phyloP scores from a whole-genome alignment of 768 basidiomycete species.

The Leccinum subgranulosum region DNA sequence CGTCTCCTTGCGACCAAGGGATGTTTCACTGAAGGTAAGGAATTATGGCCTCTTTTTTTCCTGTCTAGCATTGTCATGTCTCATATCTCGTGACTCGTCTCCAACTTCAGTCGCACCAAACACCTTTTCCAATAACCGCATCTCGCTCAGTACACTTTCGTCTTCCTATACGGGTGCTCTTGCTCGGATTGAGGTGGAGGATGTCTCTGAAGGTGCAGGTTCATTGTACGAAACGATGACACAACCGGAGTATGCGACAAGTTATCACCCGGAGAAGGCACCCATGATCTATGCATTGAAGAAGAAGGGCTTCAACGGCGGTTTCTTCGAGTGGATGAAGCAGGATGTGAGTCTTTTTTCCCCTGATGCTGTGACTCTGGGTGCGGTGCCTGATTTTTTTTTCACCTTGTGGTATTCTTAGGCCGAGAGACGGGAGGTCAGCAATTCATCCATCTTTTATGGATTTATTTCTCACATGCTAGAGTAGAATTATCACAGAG shows the following conservation, averaged over 20 bases:
- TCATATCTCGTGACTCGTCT: neutral
- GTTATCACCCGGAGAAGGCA: conserved; percentile 6
- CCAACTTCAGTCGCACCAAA: conserved; percentile 21
- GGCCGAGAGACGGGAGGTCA: conserved; percentile 17
- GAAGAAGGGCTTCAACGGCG: conserved; percentile 13
- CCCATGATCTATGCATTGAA: conserved; percentile 20
- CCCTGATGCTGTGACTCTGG: neutral
- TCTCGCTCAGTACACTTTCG: conserved; percentile 27
- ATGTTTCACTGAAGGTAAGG: conserved; percentile 30
- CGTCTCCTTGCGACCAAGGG: conserved; percentile 30
- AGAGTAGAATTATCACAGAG: conserved; percentile 20
- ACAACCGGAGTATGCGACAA: neutral
- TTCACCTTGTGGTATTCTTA: neutral
- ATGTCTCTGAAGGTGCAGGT: neutral
- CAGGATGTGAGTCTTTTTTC: conserved; percentile 15
- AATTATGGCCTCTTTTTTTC: neutral
- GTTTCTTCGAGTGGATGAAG: conserved; percentile 23
- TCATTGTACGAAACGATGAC: neutral
- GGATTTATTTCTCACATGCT: neutral
- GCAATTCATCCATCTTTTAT: neutral
- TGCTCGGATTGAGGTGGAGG: neutral
- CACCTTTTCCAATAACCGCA: conserved; percentile 33
- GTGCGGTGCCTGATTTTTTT: neutral
- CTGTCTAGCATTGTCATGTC: neutral
- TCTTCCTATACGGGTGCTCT: neutral